phyloP scores from a whole-genome alignment of 495 filamentous ascomycete genomes.

The Cairneyella variabilis region DNA sequence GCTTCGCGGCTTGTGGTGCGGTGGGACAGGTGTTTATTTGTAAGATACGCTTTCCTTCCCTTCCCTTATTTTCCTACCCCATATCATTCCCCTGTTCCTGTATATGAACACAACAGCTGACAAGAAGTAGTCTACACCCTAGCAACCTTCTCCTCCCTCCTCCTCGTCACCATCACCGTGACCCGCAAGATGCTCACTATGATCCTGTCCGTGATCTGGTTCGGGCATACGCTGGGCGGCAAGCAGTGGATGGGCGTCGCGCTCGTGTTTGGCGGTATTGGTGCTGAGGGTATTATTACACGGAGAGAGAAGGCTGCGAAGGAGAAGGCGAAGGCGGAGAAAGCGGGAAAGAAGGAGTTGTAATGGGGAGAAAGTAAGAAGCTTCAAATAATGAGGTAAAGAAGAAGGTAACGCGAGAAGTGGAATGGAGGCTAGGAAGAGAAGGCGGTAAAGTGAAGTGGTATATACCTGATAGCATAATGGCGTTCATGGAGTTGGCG shows the following conservation, averaged over 20 bases:
- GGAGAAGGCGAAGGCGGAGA: slow-evolving; percentile 59
- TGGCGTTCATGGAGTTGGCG: too few species aligned
- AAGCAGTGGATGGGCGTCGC: slow-evolving; percentile 93
- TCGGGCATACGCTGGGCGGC: slow-evolving; percentile 76
- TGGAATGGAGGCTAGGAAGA: too few species aligned
- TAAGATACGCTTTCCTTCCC: slow-evolving; percentile 33
- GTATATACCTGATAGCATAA: too few species aligned
- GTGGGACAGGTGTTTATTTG: slow-evolving; percentile 96
- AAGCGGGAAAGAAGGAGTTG: slow-evolving; percentile 19
- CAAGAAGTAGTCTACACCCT: slow-evolving; percentile 72
- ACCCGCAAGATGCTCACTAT: slow-evolving; percentile 99
- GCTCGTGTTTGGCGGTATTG: slow-evolving; percentile 93
- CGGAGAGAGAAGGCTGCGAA: slow-evolving; percentile 81
- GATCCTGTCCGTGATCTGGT: slow-evolving; percentile 92
- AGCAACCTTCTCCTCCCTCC: slow-evolving; percentile 81
- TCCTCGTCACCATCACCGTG: slow-evolving; percentile 94
- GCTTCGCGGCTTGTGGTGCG: slow-evolving; percentile 89
- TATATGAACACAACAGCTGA: slow-evolving; percentile 16
- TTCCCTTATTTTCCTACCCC: background rate
- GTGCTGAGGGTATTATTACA: slow-evolving; percentile 80
- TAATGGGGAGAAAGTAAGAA: too few species aligned
- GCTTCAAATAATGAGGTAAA: too few species aligned
- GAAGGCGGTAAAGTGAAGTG: too few species aligned
- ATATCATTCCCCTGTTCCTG: background rate
- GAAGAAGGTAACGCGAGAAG: too few species aligned